Evolutionary conservation across 1,284 basidiomycete genomes (phyloP), one percentile per base, ranked within the genome.

Genomic region (Trametes versicolor): DNA sequence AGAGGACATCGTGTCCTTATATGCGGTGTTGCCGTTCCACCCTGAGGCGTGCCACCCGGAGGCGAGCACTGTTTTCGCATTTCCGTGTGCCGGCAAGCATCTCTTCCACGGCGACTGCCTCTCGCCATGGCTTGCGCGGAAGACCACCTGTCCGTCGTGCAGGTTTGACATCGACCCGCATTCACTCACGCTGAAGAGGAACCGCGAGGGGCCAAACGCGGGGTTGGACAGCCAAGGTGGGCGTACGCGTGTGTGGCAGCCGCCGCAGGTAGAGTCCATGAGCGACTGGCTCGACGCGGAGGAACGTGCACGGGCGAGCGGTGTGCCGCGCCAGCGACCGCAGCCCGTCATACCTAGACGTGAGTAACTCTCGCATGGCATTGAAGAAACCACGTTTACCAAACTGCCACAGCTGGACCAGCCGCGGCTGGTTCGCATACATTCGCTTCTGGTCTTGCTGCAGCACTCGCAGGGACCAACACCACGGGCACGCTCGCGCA

Each of bases 91-190:
- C 0, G 75, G 75, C n/a, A 74, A 73, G 57, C 76, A 77, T 51
- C 66, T 77, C 12, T 77, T 74, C 70, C 76, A 77, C 58, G 63
- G 63, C 12, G 58, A 68, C 23, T 77, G 76, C 47, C 61, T 77
- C 9, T 66, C 65, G 0, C 76, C 74, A 2, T 77, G 76, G 76
- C 65, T 77, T 1, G 69, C 74, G 25, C 69, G 72, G 48, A 77
- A 77, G 66, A 76, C 76, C 10, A 77, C 76, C 1, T 77, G 76
- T 49, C 76, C 76, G 4, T 69, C 75, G 17, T 77, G 76, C 63
- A 61, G 76, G 29, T 76, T 74, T 48, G 76, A 77, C 52, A 71
- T 77, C 41, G 76, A 76, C 51, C 76, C 76, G 0, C 60, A 72
- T 21, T 77, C 76, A 15, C 53, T 77, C 50, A 77, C 76, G 0